Conservation (phyloP, 106 monocot genomes). For the Triglochin maritima region DNA sequence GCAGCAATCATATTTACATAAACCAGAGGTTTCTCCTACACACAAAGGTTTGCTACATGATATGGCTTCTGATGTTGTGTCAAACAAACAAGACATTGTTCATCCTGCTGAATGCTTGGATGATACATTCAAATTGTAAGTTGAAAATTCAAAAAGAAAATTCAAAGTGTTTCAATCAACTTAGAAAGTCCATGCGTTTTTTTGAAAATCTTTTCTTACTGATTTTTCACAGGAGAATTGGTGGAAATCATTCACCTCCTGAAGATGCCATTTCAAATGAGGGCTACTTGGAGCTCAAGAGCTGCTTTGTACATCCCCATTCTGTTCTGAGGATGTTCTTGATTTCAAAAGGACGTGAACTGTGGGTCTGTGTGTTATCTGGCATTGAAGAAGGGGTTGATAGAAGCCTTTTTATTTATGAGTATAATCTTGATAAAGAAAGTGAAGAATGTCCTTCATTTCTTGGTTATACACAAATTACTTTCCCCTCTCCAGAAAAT, state of each 20-base stretch:
- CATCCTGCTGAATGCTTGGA: background rate
- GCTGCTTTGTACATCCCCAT: conserved; percentile 58
- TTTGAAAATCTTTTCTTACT: conserved; percentile 5
- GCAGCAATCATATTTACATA: conserved; percentile 1
- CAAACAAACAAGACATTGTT: background rate
- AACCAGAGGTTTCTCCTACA: background rate
- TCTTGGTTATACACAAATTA: conserved; percentile 60
- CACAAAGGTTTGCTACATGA: background rate
- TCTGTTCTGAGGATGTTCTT: conserved; percentile 52
- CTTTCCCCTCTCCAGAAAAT: conserved; percentile 20
- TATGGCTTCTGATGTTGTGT: background rate
- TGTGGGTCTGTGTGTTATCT: conserved; percentile 58
- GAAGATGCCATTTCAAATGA: conserved; percentile 1
- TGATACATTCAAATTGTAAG: too few relatives aligned
- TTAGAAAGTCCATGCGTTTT: background rate
- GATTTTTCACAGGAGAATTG: conserved; percentile 3
- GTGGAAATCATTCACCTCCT: conserved; percentile 14
- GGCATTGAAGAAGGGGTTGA: conserved; percentile 28
- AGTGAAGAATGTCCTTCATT: conserved; percentile 38
- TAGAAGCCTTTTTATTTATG: conserved; percentile 58
- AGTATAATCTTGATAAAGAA: conserved; percentile 20
- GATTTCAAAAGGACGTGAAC: conserved; percentile 22
- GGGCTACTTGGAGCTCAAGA: conserved; percentile 38
- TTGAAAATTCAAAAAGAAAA: too few relatives aligned
- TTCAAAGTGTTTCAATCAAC: too few relatives aligned